These are phyloP conservation scores for Bretziella fagacearum DNA, from an alignment of 2,329 filamentous ascomycete species.

Conservation along the genomic window DNA sequence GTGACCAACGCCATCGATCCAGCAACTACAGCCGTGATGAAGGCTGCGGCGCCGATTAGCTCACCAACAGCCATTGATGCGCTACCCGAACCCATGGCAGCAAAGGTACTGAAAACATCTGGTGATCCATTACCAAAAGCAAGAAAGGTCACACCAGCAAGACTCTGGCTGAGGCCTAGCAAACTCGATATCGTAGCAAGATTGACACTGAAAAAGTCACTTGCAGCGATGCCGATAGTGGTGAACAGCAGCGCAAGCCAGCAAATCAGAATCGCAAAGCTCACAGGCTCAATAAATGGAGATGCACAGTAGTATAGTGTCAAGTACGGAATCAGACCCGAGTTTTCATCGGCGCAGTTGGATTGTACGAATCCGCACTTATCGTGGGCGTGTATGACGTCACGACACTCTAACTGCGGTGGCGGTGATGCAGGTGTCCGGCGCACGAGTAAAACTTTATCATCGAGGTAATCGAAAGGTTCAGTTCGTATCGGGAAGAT, in stretches of 20 bases:
- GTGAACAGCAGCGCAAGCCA: conserved; percentile 89
- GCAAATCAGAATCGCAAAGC: conserved; percentile 58
- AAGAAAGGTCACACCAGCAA: conserved; percentile 89
- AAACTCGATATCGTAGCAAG: conserved; percentile 81
- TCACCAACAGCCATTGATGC: conserved; percentile 94
- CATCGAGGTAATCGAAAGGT: neutral
- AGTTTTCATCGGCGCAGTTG: conserved; percentile 78
- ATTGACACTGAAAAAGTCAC: conserved; percentile 96
- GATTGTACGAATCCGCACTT: conserved; percentile 72
- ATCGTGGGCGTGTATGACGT: conserved; percentile 60
- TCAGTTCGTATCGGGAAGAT: neutral
- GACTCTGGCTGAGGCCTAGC: conserved; percentile 83
- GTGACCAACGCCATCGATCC: conserved; percentile 95
- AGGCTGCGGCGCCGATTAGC: conserved; percentile 82
- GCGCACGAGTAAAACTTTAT: neutral
- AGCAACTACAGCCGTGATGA: conserved; percentile 91
- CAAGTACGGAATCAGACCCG: conserved; percentile 77
- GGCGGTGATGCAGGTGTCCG: neutral
- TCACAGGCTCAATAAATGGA: conserved; percentile 49
- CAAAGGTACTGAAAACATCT: conserved; percentile 96
- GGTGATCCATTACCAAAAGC: conserved; percentile 96
- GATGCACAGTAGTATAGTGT: conserved; percentile 79
- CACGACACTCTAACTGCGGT: conserved; percentile 41
- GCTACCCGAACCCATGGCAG: conserved; percentile 91
- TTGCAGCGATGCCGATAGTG: conserved; percentile 93